Evolutionary conservation across 2,329 filamentous ascomycete species (phyloP), one percentile per base, ranked within the genome.

Genomic region (Diaporthe sp.): DNA sequence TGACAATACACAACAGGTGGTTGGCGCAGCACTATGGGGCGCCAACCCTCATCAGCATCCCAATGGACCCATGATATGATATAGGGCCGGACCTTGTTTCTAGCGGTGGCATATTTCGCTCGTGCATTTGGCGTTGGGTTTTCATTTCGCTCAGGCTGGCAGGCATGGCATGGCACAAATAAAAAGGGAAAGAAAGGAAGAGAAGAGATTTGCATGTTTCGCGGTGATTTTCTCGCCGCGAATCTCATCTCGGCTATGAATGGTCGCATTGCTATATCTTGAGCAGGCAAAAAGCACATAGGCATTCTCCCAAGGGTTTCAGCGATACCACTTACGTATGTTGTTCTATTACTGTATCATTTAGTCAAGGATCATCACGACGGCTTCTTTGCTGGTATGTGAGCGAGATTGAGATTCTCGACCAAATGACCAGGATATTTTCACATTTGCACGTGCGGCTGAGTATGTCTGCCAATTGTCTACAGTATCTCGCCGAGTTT

Each of bases 1-100:
- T 44, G 80, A 79, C 61, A 79, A 81, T 31, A 82, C 82, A 61
- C 82, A 84, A 77, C 75, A 82, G 57, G 80, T 74, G 25, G 76
- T 84, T 19, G 82, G 82, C 9, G 81, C 82, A 60, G 83, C 82
- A 34, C 73, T 84, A 8, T 84, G 83, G 83, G 83, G 82, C 44
- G 34, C 44, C 17, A 76, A 76, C 39, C 71, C 74, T 12, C 74
- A 76, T 42, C 76, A 77, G 13, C 74, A 76, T 15, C 74, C 62
- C 1, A 34, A 22, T 53, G 76, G 76, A 28, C 58, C 65, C 13
- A 73, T 76, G 74, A 76, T 76, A 73, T 76, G 74, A 76, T 76
- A 62, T 77, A 58, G 46, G 62, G 42, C 28, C 19, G 61, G n/a
- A 22, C 25, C 62, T 67, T 39, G n/a, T 42, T 58, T 51, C 39